A percentile compares a stretch with the other conserved stretches of the same genome.
These are phyloP conservation scores for Boletus sp. DNA, from an alignment of 1,284 basidiomycete species.

Conservation along the genomic window DNA sequence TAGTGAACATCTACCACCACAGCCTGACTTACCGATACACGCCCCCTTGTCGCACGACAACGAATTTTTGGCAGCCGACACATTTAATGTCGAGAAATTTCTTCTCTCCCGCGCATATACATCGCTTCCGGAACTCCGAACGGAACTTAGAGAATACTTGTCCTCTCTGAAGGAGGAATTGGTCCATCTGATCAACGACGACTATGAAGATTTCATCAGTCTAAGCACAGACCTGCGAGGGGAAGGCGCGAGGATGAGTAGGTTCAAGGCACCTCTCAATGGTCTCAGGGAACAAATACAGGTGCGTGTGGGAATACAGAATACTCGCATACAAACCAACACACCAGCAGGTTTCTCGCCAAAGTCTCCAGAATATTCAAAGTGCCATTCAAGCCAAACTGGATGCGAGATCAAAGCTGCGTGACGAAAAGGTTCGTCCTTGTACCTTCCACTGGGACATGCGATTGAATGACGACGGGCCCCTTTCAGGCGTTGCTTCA, in stretches of 20 bases:
- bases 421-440: constrained; percentile 73
- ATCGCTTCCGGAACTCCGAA: constrained; percentile 81
- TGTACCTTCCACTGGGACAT: not conserved
- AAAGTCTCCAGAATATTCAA: constrained; percentile 63
- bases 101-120: constrained; percentile 84
- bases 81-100: constrained; percentile 85
- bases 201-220: constrained; percentile 97
- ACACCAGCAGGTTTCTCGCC: constrained; percentile 52
- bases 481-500: constrained; percentile 70
- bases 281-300: constrained; percentile 64
- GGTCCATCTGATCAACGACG: constrained; percentile 92
- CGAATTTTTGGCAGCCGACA: constrained; percentile 59
- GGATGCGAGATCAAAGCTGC: constrained; percentile 63
- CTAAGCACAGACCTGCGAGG: constrained; percentile 85
- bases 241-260: constrained; percentile 70
- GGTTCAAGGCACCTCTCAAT: constrained; percentile 62
- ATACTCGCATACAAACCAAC: not conserved
- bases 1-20: constrained; percentile 12
- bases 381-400: constrained; percentile 75
- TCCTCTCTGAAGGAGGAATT: constrained; percentile 85
- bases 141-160: constrained; percentile 84
- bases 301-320: constrained; percentile 42
- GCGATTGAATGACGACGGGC: constrained; percentile 3
- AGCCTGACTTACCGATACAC: constrained; percentile 63
- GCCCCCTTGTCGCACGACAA: constrained; percentile 79